Conservation (phyloP, 2,329 filamentous ascomycete genomes). For the Immersiporthe knoxdaviesiana region DNA sequence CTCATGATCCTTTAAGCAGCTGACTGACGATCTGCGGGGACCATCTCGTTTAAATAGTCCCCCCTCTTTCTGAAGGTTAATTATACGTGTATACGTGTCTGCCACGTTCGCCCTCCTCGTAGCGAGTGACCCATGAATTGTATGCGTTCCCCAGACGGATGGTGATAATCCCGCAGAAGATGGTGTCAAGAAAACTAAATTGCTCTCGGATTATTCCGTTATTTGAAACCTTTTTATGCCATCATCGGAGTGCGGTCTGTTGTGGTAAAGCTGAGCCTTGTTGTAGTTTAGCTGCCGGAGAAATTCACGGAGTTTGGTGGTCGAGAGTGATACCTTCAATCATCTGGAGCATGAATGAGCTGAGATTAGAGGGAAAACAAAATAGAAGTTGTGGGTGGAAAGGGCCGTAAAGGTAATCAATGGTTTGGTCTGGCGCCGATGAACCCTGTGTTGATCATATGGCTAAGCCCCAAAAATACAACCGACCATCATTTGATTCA, state of each 20-base stretch:
- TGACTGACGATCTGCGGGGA: background rate
- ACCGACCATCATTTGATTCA: background rate
- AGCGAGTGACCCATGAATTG: background rate
- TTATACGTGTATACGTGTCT: background rate
- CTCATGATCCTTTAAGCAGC: background rate
- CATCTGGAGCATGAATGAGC: background rate
- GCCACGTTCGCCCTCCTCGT: background rate
- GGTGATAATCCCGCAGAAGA: background rate
- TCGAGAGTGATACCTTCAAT: background rate
- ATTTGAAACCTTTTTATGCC: background rate
- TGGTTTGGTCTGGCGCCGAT: background rate
- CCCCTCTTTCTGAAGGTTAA: background rate
- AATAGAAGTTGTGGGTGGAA: background rate
- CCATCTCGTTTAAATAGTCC: background rate
- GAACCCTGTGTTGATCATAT: background rate
- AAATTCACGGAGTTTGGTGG: constrained; percentile 10
- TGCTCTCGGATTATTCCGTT: background rate
- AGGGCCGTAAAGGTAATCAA: too few species aligned
- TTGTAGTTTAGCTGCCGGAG: constrained; percentile 6
- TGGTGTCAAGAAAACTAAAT: background rate
- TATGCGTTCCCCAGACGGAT: background rate
- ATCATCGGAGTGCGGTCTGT: constrained; percentile 7
- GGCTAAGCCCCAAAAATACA: background rate
- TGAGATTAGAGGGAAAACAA: background rate
- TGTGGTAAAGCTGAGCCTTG: background rate